Base-by-base conservation (phyloP, 345 rosid genomes). In the Syzygium aromaticum region DNA sequence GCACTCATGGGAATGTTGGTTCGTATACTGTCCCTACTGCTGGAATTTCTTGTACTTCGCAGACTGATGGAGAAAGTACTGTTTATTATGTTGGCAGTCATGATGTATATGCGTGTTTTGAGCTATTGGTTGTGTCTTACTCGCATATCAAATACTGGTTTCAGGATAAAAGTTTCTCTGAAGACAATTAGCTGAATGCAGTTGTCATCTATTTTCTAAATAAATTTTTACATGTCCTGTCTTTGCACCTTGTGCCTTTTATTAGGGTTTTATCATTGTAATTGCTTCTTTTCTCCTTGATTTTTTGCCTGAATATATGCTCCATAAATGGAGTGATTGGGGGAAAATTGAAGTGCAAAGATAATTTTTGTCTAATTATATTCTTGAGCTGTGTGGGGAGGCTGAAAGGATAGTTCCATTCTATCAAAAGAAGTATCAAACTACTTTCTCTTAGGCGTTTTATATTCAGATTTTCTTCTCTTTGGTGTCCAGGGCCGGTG, bases 1-100 rank as follows among this genome's bases (percentile, higher is more conserved):
- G 97, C 98, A 49, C 91, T 98, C 56, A 90, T 93, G 93, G 99
- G 99, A 90, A 89, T 98, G 87, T 91, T 98, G 99, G 99, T 97
- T 88, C 59, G 94, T 92, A 51, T 77, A 0, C 53, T 54, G 27
- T 38, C 51, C 2, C 4, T 73, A 73, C 46, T 33, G 21, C 49
- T 73, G 80, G 25, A 73, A 17, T 73, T 73, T 40, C 13, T 33
- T 38, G 25, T 73, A 49, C 46, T 73, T 73, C 21, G 25, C 80
- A 33, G 80, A 73, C 49, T 33, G 25, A 61, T 73, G 80, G 80
- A 23, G n/a, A 56, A 56, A 25, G 27, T 56, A 56, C 61, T 56
- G 27, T 56, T 22, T 56, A 22, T 30, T 73, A 25, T 25, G 2
- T 33, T 33, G 78, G 1, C 46, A 33, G 80, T 73, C 80, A 73